Evolutionary conservation across 1,284 basidiomycete species (phyloP).

Genomic region (Vanrija pseudolonga): DNA sequence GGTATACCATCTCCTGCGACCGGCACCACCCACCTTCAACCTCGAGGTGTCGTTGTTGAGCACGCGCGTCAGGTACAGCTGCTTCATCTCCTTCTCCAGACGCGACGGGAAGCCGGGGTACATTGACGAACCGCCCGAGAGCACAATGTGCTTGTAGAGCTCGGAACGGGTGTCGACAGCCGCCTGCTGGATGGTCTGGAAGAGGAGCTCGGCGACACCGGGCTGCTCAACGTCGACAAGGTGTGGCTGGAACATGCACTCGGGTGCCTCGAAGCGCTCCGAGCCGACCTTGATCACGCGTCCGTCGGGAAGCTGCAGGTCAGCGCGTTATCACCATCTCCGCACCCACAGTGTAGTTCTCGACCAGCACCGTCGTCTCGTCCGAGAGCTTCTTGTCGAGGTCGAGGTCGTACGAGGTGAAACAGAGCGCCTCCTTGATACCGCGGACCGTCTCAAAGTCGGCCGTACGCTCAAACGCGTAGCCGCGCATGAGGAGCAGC

Average conservation of each 20-base stretch:
- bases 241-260: constrained; percentile 99
- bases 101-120: constrained; percentile 95
- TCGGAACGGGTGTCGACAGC: constrained; percentile 87
- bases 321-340: background rate
- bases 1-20: background rate
- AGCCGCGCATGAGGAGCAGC: constrained; percentile 93
- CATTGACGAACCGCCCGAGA: constrained; percentile 97
- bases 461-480: constrained; percentile 98
- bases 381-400: constrained; percentile 90
- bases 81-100: constrained; percentile 99
- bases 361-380: constrained; percentile 94
- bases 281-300: constrained; percentile 95
- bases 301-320: constrained; percentile 81
- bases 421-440: constrained; percentile 99
- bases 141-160: constrained; percentile 96
- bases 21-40: constrained; percentile 65
- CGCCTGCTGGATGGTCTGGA: constrained; percentile 90
- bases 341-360: constrained; percentile 76
- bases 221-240: constrained; percentile 96
- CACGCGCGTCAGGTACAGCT: constrained; percentile 88
- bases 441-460: constrained; percentile 98
- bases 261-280: constrained; percentile 99
- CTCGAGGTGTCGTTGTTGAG: constrained; percentile 78
- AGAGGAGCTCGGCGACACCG: constrained; percentile 95
- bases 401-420: constrained; percentile 94